Conservation (phyloP, 176 grass and related monocot genomes). For the Echinochloa phyllopogon region DNA sequence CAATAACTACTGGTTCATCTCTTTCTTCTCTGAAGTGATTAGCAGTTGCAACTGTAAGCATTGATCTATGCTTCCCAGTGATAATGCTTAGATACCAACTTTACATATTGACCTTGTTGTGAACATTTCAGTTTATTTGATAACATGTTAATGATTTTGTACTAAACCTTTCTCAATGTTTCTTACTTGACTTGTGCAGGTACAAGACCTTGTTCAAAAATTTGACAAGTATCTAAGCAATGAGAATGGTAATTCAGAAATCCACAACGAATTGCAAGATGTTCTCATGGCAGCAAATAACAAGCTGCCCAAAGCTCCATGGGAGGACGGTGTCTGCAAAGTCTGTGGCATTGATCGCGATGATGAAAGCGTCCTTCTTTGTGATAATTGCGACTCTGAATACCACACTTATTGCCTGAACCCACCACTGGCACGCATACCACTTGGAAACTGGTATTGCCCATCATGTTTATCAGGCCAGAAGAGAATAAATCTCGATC, state of each 20-base stretch:
- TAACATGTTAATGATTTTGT: slow-evolving; percentile 12
- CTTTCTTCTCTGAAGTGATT: slow-evolving; percentile 22
- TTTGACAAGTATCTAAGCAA: slow-evolving; percentile 52
- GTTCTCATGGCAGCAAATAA: slow-evolving; percentile 60
- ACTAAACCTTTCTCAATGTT: slow-evolving; percentile 31
- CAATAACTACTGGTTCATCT: slow-evolving; percentile 20
- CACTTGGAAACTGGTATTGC: slow-evolving; percentile 95
- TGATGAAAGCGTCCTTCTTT: slow-evolving; percentile 89
- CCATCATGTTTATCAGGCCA: slow-evolving; percentile 67
- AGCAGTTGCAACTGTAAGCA: neutral
- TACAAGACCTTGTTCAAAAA: slow-evolving; percentile 74
- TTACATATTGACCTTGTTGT: slow-evolving; percentile 20
- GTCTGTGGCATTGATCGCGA: slow-evolving; percentile 95
- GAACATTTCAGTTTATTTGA: slow-evolving; percentile 27
- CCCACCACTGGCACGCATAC: slow-evolving; percentile 90
- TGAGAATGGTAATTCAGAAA: slow-evolving; percentile 50
- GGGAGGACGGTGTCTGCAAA: slow-evolving; percentile 99
- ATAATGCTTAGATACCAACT: neutral
- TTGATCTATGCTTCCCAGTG: neutral
- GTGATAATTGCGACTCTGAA: slow-evolving; percentile 92
- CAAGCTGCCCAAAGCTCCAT: slow-evolving; percentile 81
- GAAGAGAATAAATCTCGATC: slow-evolving; percentile 50
- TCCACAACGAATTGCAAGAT: slow-evolving; percentile 63
- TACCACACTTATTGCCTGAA: slow-evolving; percentile 97
- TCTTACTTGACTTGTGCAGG: slow-evolving; percentile 56